Evolutionary conservation across 2,329 filamentous ascomycete species (phyloP).

Genomic region (Pseudogymnoascus sp.): DNA sequence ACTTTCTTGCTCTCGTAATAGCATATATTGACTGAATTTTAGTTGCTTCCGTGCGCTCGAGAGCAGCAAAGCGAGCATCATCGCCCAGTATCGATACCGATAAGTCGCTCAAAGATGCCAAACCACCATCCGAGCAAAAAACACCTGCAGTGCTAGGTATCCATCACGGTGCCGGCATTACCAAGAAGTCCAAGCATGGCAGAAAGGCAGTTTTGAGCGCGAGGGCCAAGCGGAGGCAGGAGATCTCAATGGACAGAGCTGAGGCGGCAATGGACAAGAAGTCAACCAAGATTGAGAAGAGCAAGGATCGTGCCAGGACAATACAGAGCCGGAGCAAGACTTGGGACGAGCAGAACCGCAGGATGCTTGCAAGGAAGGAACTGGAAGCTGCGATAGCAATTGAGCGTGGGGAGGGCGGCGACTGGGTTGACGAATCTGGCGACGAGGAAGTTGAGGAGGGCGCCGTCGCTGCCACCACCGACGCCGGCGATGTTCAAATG

Average conservation of each 20-base stretch:
- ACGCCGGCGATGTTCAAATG: background rate
- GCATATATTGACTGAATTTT: background rate
- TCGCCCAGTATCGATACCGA: constrained; percentile 63
- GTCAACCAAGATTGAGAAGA: constrained; percentile 46
- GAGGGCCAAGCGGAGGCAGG: constrained; percentile 47
- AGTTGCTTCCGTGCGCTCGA: constrained; percentile 58
- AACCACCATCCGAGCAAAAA: constrained; percentile 41
- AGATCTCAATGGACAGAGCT: constrained; percentile 50
- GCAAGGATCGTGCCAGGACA: constrained; percentile 39
- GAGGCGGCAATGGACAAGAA: constrained; percentile 53
- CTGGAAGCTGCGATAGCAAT: constrained; percentile 12
- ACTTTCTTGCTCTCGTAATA: background rate
- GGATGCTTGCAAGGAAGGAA: constrained; percentile 22
- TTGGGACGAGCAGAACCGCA: constrained; percentile 53
- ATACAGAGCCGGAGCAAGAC: constrained; percentile 43
- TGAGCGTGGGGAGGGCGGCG: constrained; percentile 1
- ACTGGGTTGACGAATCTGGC: constrained; percentile 1
- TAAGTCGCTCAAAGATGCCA: constrained; percentile 58
- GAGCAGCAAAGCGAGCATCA: constrained; percentile 63
- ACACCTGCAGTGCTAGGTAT: constrained; percentile 62
- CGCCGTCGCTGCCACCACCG: background rate
- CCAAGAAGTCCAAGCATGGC: constrained; percentile 54
- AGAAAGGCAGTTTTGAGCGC: constrained; percentile 47
- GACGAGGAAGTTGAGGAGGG: constrained; percentile 1
- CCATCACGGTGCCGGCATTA: constrained; percentile 58